Percentiles rank a stretch among this genome's conserved stretches.
These are phyloP conservation scores for Globisporangium perplexum DNA, from an alignment of 352 stramenopile genomes.

Conservation along the genomic window DNA sequence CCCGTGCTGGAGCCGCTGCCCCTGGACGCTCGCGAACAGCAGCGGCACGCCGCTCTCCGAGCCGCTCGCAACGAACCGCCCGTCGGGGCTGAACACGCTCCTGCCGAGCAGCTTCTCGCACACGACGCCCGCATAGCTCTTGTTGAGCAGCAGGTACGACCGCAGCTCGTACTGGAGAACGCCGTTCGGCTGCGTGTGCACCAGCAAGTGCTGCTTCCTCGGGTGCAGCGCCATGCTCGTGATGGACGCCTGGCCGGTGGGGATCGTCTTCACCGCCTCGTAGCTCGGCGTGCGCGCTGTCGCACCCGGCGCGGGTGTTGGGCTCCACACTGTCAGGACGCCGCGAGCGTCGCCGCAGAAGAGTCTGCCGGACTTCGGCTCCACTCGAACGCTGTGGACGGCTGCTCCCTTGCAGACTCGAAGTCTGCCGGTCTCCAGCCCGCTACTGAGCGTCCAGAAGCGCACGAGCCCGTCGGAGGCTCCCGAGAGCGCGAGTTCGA, in stretches of 20 bases:
- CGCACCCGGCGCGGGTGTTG: background rate
- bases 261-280: conserved; percentile 44
- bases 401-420: conserved; percentile 23
- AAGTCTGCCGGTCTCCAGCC: background rate
- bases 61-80: conserved; percentile 49
- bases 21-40: conserved; percentile 49
- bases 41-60: conserved; percentile 58
- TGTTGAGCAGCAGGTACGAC: conserved; percentile 70
- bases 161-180: conserved; percentile 72
- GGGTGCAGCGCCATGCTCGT: conserved; percentile 57
- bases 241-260: conserved; percentile 41
- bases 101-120: conserved; percentile 43
- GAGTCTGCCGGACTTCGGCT: conserved; percentile 31
- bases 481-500: conserved; percentile 34
- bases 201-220: conserved; percentile 58
- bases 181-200: conserved; percentile 49
- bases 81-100: conserved; percentile 58
- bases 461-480: conserved; percentile 50
- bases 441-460: conserved; percentile 17
- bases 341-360: conserved; percentile 57
- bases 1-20: conserved; percentile 29
- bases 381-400: conserved; percentile 46
- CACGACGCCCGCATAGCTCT: conserved; percentile 45
- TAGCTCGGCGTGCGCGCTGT: conserved; percentile 10
- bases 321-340: conserved; percentile 42